Evolutionary conservation across 2,329 filamentous ascomycete species (phyloP), one percentile per base, ranked within the genome.

Genomic region (Onygenales sp.): DNA sequence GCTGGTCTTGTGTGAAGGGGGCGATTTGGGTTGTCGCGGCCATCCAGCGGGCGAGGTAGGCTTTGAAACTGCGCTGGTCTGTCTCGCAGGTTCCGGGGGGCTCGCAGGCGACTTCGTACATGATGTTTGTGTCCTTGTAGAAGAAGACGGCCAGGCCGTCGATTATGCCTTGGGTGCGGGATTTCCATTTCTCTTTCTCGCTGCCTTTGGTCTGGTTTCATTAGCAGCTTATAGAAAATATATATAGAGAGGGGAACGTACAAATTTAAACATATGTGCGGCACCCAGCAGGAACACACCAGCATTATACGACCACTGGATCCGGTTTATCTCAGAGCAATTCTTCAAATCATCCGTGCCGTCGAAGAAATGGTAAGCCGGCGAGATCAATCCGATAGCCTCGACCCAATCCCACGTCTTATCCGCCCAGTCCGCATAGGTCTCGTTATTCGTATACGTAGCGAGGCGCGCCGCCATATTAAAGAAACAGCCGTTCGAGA

Each of bases 1-100:
- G 82, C 13, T 64, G 70, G 1, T 75, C 68, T 42, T 68, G 68
- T 0, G 79, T 82, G 45, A 76, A 77, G 0, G 86, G 85, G 0
- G 81, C 83, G n/a, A 88, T 53, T 58, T 84, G 76, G 2, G 80
- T 77, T 1, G 79, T 75, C 21, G 78, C 74, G 3, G 80, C 75
- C 59, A 88, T 72, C 82, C 84, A 87, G 42, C 83, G 78, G 59
- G 82, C 77, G 14, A 87, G 73, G 54, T 84, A 83, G 40, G 84
- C 85, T 68, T 88, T 88, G 78, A 86, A 90, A 1, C 81, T 81
- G 55, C 81, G 69, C 75, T 89, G 86, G 61, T 92, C 88, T 47
- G 79, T 75, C 54, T 84, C 84, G 73, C 88, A 92, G 17, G 71
- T 77, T 21, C 67, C 64, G 2, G 63, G 69, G 2, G 75, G 70